Conservation (phyloP, 176 grass and related monocot species). For the Carex pumila region DNA sequence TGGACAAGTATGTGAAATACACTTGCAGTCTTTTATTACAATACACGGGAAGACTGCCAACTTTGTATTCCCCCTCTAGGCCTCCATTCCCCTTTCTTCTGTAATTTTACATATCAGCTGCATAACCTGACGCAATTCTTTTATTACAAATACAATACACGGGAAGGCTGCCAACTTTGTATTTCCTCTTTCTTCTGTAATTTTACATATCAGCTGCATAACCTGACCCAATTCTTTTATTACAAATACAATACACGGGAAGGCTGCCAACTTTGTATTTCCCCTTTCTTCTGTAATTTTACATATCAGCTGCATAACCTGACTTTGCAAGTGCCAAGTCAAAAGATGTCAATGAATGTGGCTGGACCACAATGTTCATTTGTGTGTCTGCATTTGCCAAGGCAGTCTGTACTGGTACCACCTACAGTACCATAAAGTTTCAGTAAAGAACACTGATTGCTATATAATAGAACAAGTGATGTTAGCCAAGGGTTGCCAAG, state of each 20-base stretch:
- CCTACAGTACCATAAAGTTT: conserved; percentile 28
- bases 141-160: no score
- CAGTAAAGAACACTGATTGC: background rate
- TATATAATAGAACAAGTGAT: background rate
- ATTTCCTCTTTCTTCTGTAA: no score
- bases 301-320: conserved; percentile 34
- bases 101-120: conserved; percentile 38
- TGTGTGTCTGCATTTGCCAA: conserved; percentile 36
- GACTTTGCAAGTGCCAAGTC: conserved; percentile 45
- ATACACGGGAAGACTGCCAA: background rate
- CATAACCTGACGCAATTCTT: conserved; percentile 5
- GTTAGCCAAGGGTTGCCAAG: background rate
- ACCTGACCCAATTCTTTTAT: no score
- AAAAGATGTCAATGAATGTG: conserved; percentile 51
- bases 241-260: no score
- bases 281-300: background rate
- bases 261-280: background rate
- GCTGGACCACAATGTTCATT: conserved; percentile 43
- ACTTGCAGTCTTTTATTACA: background rate
- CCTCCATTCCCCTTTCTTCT: background rate
- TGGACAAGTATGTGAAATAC: background rate
- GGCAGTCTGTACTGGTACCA: conserved; percentile 33
- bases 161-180: no score
- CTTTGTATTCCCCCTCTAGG: background rate
- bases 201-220: no score